These are phyloP conservation scores for Prunella vulgaris DNA, from an alignment of 257 asterid species.

Conservation along the genomic window DNA sequence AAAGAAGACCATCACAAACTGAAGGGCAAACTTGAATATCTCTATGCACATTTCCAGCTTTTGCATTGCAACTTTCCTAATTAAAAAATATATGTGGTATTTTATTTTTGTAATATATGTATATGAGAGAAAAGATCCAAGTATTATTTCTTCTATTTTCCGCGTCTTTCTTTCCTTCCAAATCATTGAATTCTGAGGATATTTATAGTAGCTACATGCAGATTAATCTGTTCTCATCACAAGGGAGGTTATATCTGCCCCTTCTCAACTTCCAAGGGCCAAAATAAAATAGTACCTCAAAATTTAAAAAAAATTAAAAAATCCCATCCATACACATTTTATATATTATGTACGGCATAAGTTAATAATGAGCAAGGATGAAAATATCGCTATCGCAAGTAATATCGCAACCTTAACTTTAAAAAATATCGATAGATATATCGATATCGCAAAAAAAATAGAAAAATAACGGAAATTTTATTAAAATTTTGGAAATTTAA, in stretches of 20 bases:
- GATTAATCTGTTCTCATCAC: background rate
- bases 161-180: constrained; percentile 7
- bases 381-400: no score
- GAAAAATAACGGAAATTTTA: no score
- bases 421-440: no score
- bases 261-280: constrained; percentile 24
- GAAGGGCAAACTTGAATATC: constrained; percentile 19
- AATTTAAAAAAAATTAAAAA: background rate
- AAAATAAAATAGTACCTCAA: background rate
- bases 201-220: constrained; percentile 21
- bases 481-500: no score
- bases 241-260: background rate
- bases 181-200: background rate
- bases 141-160: constrained; percentile 14
- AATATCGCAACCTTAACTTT: no score
- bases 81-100: no score
- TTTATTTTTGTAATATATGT: background rate
- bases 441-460: no score
- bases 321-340: background rate
- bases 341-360: no score
- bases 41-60: constrained; percentile 30
- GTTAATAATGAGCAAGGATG: no score
- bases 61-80: constrained; percentile 12
- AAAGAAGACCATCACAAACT: constrained; percentile 22
- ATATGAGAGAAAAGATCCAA: background rate